phyloP scores from a whole-genome alignment of 805 yeast genomes.

The Clavispora carvajalis region DNA sequence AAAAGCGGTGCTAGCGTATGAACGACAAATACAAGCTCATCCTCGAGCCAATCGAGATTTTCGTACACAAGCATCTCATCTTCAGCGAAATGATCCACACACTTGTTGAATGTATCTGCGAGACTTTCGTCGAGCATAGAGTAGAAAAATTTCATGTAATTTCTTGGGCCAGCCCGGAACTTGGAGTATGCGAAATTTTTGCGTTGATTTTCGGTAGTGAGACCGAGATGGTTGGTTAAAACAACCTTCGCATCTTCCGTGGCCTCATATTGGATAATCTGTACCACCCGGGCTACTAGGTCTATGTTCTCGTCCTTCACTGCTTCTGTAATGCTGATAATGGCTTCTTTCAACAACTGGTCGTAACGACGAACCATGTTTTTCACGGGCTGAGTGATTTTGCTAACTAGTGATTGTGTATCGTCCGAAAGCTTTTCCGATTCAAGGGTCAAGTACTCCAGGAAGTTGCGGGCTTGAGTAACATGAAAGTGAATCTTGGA shows the following conservation, averaged over 20 bases:
- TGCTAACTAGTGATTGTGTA: slow-evolving; percentile 57
- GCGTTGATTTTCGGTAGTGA: slow-evolving; percentile 14
- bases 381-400: slow-evolving; percentile 45
- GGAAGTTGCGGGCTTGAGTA: slow-evolving; percentile 68
- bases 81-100: slow-evolving; percentile 47
- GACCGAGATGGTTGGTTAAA: slow-evolving; percentile 27
- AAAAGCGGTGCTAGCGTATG: slow-evolving; percentile 53
- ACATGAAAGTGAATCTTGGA: slow-evolving; percentile 66
- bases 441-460: slow-evolving; percentile 64
- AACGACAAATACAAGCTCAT: slow-evolving; percentile 66
- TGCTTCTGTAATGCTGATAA: slow-evolving; percentile 66
- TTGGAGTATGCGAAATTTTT: slow-evolving; percentile 23
- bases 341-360: slow-evolving; percentile 55
- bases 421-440: slow-evolving; percentile 51
- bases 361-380: slow-evolving; percentile 56
- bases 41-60: slow-evolving; percentile 76
- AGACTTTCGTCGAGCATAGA: slow-evolving; percentile 56
- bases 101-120: slow-evolving; percentile 60
- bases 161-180: slow-evolving; percentile 41
- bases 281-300: slow-evolving; percentile 65
- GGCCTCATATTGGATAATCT: slow-evolving; percentile 76
- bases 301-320: slow-evolving; percentile 63
- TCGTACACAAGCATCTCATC: slow-evolving; percentile 58
- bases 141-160: slow-evolving; percentile 58
- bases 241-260: slow-evolving; percentile 59